Evolutionary conservation across 345 rosid species (phyloP).

Genomic region (Boechera divaricarpa): DNA sequence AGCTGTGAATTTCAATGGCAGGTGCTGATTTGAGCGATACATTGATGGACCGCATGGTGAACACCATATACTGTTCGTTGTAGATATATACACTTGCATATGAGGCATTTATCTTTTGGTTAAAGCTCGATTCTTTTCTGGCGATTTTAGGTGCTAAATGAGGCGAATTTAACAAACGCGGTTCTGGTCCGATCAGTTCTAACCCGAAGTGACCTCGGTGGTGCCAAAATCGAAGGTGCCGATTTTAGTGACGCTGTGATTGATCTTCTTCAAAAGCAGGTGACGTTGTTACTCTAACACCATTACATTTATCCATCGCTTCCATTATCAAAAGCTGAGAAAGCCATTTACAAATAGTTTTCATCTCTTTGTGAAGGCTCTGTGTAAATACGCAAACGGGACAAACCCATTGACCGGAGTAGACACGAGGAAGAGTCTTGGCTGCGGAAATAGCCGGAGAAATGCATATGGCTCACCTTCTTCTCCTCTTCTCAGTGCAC

Average conservation of each 20-base stretch:
- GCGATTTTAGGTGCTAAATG: conserved; percentile 72
- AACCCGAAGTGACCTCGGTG: conserved; percentile 94
- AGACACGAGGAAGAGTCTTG: conserved; percentile 80
- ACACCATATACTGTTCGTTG: not conserved
- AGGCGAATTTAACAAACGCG: conserved; percentile 86
- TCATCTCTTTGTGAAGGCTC: conserved; percentile 53
- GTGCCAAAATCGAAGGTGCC: conserved; percentile 89
- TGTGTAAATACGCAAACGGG: conserved; percentile 93
- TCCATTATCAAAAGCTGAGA: conserved; percentile 9
- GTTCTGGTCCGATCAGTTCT: conserved; percentile 81
- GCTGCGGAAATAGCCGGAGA: conserved; percentile 82
- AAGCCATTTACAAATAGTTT: not conserved
- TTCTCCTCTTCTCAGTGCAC: conserved; percentile 86
- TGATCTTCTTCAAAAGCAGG: conserved; percentile 92
- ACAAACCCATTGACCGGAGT: conserved; percentile 85
- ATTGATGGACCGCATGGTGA: conserved; percentile 98
- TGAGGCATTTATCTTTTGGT: not conserved
- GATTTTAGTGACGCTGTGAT: conserved; percentile 96
- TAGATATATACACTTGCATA: not conserved
- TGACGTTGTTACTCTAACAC: conserved; percentile 10
- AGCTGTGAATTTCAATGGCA: conserved; percentile 40
- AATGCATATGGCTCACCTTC: conserved; percentile 89
- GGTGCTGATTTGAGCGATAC: conserved; percentile 99
- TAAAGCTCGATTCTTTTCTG: not conserved
- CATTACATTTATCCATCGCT: not conserved